Evolutionary conservation across 163 green algal species (phyloP), one percentile per base, ranked within the genome.

Genomic region (Chlorella variabilis): DNA sequence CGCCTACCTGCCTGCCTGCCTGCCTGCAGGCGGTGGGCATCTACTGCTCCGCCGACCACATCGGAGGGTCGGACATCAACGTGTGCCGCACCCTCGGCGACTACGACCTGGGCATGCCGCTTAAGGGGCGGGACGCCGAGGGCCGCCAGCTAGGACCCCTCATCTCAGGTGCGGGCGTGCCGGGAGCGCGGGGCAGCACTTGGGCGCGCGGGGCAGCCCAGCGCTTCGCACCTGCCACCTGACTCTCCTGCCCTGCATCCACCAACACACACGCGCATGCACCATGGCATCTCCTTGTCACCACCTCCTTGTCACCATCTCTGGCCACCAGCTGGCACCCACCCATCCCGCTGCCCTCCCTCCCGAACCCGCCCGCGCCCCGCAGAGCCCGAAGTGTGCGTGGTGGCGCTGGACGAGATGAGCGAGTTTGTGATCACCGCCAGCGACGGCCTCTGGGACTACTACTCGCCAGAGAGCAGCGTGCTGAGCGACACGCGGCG

Each of bases 371-470:
- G n/a, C n/a, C n/a, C n/a, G n/a, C n/a, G n/a, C 45, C 9, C n/a
- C 23, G 67, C 69, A 66, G 77, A 84, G 34, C 81, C 85, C 8
- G 85, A 89, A 49, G 65, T 89, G 6, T 66, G 29, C 2, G 75
- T 78, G 33, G 38, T 59, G 2, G 7, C 39, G 15, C 42, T 89
- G 18, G 77, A 86, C 39, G 51, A 66, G 27, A 42, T 65, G 25
- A 62, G 79, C 15, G 85, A 89, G 51, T 89, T 89, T 65, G 51
- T 89, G 13, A 77, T 89, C 29, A 61, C 67, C 9, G 85, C 81
- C 49, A 82, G 70, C 33, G 85, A 89, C 27, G 85, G 85, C 38
- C 73, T 89, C 31, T 89, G 85, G 85, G 83, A 89, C 71, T 89
- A 89, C 74, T 89, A 86, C 58, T 49, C 51, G 5, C 83, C 83